Base-by-base conservation (phyloP, 305 asterid genomes). In the Rubia occidens region DNA sequence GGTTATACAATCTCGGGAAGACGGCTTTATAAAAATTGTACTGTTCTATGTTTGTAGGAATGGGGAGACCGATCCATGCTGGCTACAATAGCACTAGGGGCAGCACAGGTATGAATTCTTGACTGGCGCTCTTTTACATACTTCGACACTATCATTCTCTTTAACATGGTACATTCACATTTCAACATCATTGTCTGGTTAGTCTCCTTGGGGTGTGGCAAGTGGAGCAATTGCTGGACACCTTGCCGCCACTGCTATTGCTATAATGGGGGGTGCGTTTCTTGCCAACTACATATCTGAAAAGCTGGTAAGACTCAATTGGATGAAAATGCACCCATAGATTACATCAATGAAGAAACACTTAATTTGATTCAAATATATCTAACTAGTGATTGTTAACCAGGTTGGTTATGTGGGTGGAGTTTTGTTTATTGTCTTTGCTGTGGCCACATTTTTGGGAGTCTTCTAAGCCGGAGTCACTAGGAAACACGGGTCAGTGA, bases 31-130 rank as follows among this genome's bases (percentile, higher is more conserved):
- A 20, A 40, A 44, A 11, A 11, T 39, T 29, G 37, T 51, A 51
- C 56, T 53, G 43, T 17, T 32, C 3, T 74, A 51, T 11, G 56
- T 53, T 68, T 5, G 18, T 72, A 90, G 99, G 99, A 94, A 90
- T 90, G 98, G 98, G 98, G 98, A 75, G 97, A 92, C 74, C 96
- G 98, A 11, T 92, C 96, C 4, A 92, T 92, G 98, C 89, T 92
- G 58, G 96, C 98, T 43, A 92, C 98, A 11, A 88, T 92, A 78
- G 98, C 96, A 67, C 87, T 89, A 17, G 96, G 96, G 58, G 98
- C 98, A 53, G 98, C 98, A 59, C 98, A 87, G 95, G 98, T 90
- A 80, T 68, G 54, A 26, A 70, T 63, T 71, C 54, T 66, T 11
- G 13, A 60, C 42, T 10, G 65, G 44, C 5, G 39, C 20, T 45